Evolutionary conservation across 768 basidiomycete species (phyloP), one percentile per base, ranked within the genome.

Genomic region (Mycena sanguinolenta): DNA sequence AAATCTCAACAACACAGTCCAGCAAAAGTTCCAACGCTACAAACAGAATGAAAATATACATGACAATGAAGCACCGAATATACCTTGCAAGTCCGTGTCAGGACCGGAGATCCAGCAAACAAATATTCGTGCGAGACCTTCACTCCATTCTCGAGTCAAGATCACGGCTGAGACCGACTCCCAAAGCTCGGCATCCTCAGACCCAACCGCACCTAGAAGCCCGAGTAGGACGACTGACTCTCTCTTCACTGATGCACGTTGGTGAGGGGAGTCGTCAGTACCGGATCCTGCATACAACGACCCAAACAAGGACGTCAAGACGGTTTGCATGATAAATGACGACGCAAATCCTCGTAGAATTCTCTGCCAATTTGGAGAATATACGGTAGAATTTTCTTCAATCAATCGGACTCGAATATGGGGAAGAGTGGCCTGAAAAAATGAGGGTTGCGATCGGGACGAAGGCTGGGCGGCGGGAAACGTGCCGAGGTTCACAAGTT

Each of bases 21-120:
- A 92, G 79, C 38, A 92, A 81, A 1, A 79, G 73, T 13, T 84
- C 80, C 17, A 92, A 82, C 21, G 81, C 90, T 89, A 69, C 58
- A 72, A 49, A 65, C 57, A 67, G 68, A 63, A 19, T 58, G 25
- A 49, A n/a, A 28, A 36, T 9, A 10, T 14, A 12, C 9, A 39
- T 42, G 19, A 21, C 61, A 36, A 19, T 54, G 2, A n/a, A 19
- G 42, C 46, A 23, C 30, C 23, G 23, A 38, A 64, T 79, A 49
- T 74, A 80, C 81, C 83, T 76, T 79, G 66, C 65, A 79, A 39
- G 73, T 83, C 70, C 19, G 82, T 75, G 16, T 77, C 73, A 9
- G 83, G 80, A 10, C 86, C 88, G 3, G 86, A 90, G 2, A 89
- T 75, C 94, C 95, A 96, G 69, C 90, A 90, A 0, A 90, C 86